Conservation (phyloP, 805 yeast species). For the Lipomyces starkeyi region DNA sequence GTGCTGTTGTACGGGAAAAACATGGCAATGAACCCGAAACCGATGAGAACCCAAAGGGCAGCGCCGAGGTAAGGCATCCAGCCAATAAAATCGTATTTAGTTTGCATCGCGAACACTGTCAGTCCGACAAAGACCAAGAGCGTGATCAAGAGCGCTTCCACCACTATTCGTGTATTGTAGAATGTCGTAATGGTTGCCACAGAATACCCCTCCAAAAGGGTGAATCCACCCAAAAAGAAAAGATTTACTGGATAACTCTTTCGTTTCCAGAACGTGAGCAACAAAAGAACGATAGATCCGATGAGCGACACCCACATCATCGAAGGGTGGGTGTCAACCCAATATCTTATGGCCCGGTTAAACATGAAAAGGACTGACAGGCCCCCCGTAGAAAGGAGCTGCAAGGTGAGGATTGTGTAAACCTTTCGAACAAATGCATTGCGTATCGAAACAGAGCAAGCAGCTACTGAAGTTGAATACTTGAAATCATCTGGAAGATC, state of each 20-base stretch:
- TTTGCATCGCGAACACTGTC: constrained; percentile 75
- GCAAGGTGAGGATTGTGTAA: constrained; percentile 70
- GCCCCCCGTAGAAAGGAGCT: constrained; percentile 64
- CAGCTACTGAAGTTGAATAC: constrained; percentile 74
- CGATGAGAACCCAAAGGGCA: constrained; percentile 70
- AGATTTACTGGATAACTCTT: constrained; percentile 72
- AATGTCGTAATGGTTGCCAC: constrained; percentile 70
- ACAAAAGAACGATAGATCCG: constrained; percentile 67
- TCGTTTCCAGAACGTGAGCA: constrained; percentile 68
- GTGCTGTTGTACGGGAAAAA: constrained; percentile 66
- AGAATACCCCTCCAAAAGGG: constrained; percentile 74
- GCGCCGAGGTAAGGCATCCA: constrained; percentile 66
- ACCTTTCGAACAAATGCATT: constrained; percentile 80
- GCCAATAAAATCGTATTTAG: constrained; percentile 73
- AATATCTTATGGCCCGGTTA: constrained; percentile 54
- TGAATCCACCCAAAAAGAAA: constrained; percentile 65
- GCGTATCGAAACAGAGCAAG: constrained; percentile 76
- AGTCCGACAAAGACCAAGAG: constrained; percentile 75
- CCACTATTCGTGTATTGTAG: constrained; percentile 65
- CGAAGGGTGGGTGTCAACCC: constrained; percentile 67
- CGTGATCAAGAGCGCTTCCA: constrained; percentile 76
- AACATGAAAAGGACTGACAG: constrained; percentile 59
- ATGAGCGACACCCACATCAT: constrained; percentile 60
- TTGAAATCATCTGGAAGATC: constrained; percentile 67
- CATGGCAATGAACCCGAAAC: constrained; percentile 71